Base-by-base conservation (phyloP, 805 yeast genomes). In the Schizosaccharomyces cryophilus region DNA sequence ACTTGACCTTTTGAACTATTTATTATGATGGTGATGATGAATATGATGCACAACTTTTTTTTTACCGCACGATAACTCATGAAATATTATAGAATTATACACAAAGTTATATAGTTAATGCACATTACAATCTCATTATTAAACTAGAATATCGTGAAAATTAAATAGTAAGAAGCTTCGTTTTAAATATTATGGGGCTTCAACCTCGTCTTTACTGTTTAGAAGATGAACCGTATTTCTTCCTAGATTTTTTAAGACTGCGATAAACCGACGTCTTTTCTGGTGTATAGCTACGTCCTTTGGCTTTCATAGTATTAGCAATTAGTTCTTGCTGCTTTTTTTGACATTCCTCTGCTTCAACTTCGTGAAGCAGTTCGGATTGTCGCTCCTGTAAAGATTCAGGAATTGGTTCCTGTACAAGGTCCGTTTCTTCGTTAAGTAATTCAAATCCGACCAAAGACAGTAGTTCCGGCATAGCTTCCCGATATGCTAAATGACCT, bases 381-480 rank as follows among this genome's bases (percentile, higher is more conserved):
- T 88, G 94, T 61, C 73, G 68, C 65, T 90, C 80, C 65, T 88
- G 88, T 29, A 80, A 78, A 66, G 83, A 81, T 65, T 87, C 95
- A 2, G 95, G 87, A 70, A 90, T 95, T 42, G 59, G 42, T 66
- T 87, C 95, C 2, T 95, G 87, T 70, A 90, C 96, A 38, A 51
- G 31, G 19, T 5, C 54, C 24, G n/a, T 31, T 21, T 15, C 42
- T 24, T 48, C 62, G 19, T 42, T 58, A 58, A 0, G 96, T 94
- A 68, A 90, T 61, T 85, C 84, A 81, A 94, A 84, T 3, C 85
- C 89, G 51, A 86, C 66, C 60, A 73, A 71, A 64, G 78, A 78
- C 65, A 93, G 69, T 55, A 93, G 75, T 66, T 80, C 80, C 0
- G 99, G 99, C 78, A 93, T 87, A 13, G 87, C 88, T 64, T 84